Evolutionary conservation across 1,139 yeast genomes (phyloP).

Genomic region (Sugiyamaella japonica): DNA sequence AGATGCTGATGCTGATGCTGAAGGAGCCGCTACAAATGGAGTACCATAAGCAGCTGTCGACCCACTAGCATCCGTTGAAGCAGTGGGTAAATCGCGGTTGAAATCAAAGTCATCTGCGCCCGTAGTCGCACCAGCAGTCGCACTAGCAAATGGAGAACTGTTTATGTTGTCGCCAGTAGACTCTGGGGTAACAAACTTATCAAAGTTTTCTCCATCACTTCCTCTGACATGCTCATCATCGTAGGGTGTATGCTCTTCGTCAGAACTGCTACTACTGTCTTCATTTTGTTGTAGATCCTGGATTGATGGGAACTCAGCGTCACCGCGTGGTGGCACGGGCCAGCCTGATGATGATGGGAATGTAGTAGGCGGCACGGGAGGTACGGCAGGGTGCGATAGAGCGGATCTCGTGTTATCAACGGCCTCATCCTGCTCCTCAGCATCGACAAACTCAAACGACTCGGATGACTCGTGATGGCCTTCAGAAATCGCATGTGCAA

Average conservation of each 20-base stretch:
- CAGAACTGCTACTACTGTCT: constrained; percentile 51
- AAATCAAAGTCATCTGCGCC: constrained; percentile 4
- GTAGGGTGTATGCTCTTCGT: constrained; percentile 34
- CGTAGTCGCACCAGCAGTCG: constrained; percentile 15
- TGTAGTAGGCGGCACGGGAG: constrained; percentile 9
- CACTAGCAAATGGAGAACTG: constrained; percentile 9
- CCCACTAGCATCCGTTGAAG: constrained; percentile 3
- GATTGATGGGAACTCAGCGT: constrained; percentile 67
- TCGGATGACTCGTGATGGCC: constrained; percentile 57
- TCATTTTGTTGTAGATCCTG: constrained; percentile 63
- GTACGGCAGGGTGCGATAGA: neutral
- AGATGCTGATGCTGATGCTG: neutral
- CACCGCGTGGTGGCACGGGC: constrained; percentile 7
- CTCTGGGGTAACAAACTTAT: constrained; percentile 22
- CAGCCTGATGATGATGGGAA: constrained; percentile 18
- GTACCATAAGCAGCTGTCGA: constrained; percentile 4
- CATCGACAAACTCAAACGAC: constrained; percentile 40
- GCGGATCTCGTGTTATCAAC: constrained; percentile 12
- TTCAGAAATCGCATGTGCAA: constrained; percentile 40
- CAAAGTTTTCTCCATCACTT: constrained; percentile 14
- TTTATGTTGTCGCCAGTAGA: constrained; percentile 18
- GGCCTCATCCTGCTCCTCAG: constrained; percentile 18
- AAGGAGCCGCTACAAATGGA: constrained; percentile 1
- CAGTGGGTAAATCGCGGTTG: constrained; percentile 2
- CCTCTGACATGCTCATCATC: constrained; percentile 10